Evolutionary conservation across 495 filamentous ascomycete genomes (phyloP).

Genomic region (Lentithecium fluviatile): DNA sequence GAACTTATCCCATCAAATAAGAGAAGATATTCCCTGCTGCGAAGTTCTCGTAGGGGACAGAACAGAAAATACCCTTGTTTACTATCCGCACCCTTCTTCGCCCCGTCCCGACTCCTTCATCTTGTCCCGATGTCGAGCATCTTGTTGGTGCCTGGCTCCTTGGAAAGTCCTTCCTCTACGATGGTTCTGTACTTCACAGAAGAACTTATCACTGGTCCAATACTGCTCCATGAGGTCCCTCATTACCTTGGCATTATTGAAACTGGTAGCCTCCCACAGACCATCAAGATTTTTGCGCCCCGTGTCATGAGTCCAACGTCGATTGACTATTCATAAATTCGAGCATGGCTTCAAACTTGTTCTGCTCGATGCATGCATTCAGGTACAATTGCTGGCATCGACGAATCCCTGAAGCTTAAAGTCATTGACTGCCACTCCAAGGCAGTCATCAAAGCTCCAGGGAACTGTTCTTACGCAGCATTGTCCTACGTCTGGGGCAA

Average conservation of each 20-base stretch:
- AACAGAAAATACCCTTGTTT: too few relatives aligned
- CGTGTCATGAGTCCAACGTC: not conserved
- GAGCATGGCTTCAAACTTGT: not conserved
- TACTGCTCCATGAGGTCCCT: not conserved
- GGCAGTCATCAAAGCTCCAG: not conserved
- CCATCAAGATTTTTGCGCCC: not conserved
- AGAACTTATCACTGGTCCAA: too few relatives aligned
- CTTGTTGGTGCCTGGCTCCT: too few relatives aligned
- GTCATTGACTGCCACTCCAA: not conserved
- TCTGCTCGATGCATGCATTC: not conserved
- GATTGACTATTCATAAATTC: not conserved
- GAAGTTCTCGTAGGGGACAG: too few relatives aligned
- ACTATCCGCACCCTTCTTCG: too few relatives aligned
- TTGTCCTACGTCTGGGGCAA: conserved; percentile 6
- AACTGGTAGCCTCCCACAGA: not conserved
- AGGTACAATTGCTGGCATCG: not conserved
- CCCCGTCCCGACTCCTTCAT: too few relatives aligned
- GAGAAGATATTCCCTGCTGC: too few relatives aligned
- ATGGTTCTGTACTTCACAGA: too few relatives aligned
- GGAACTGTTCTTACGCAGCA: not conserved
- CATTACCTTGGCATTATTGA: not conserved
- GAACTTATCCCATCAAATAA: too few relatives aligned
- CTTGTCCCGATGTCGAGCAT: too few relatives aligned
- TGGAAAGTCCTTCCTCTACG: too few relatives aligned
- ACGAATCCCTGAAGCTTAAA: not conserved